Base-by-base conservation (phyloP, 2,329 filamentous ascomycete species). In the Arthrobotrys entomopaga region DNA sequence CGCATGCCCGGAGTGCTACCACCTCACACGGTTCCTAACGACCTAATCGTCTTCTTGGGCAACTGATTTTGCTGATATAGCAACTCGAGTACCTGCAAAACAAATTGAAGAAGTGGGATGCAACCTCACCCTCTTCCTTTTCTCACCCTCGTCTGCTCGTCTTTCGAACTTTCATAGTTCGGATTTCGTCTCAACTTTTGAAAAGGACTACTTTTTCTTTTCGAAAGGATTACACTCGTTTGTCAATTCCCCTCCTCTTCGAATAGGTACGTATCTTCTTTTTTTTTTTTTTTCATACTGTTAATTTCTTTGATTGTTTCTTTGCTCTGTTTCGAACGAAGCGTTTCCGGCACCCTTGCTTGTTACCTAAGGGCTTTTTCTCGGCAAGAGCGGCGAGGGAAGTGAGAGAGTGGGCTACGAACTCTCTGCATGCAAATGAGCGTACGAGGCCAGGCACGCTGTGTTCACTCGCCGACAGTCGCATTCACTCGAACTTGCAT, bases 141-240 rank as follows among this genome's bases (percentile, higher is more conserved):
- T 56, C 61, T 52, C 52, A 59, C 43, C 26, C 56, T 56, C 46
- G 19, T 59, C 52, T 43, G 59, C 46, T 59, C 50, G 58, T 65
- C 58, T 53, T 48, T 52, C 58, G 43, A 63, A 15, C 26, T 38
- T 71, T 56, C 52, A 29, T 65, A 19, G 42, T 69, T 61, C 48
- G 65, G 56, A 69, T 58, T 3, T 59, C 65, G 22, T 63, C 50
- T 52, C 50, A 49, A 58, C 65, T 61, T 49, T 38, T 70, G 11
- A 13, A 38, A 24, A 22, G 19, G 5, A 24, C n/a, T n/a, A 48
- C 42, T 48, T 52, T 42, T 24, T 50, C 65, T 70, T 42, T 48
- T 70, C 59, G 53, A 58, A 64, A 61, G 59, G 58, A 64, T 71
- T 54, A 46, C 69, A 58, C 61, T 73, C 69, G 69, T 73, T 73